These are phyloP conservation scores for Yarrowia galli DNA, from an alignment of 1,139 yeast genomes.

Conservation along the genomic window DNA sequence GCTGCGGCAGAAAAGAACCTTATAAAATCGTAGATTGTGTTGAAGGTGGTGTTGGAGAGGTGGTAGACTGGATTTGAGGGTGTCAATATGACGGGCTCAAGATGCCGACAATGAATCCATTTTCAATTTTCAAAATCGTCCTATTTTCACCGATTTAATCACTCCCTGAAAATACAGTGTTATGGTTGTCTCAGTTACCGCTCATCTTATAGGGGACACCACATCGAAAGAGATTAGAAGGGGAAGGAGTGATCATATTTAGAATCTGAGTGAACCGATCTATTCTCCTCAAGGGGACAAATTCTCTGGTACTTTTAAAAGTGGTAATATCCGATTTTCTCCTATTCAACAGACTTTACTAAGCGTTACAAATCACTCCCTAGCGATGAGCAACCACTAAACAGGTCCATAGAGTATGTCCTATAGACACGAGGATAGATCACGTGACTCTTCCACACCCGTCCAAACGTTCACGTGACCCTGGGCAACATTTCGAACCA, in stretches of 20 bases:
- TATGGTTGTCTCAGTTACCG: neutral
- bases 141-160: neutral
- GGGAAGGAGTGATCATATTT: neutral
- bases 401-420: no score
- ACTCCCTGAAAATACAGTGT: neutral
- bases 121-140: neutral
- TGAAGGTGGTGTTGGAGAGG: neutral
- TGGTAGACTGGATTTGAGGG: neutral
- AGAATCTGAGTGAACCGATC: neutral
- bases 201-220: neutral
- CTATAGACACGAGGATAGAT: neutral
- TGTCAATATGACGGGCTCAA: no score
- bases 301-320: neutral
- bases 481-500: neutral
- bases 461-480: neutral
- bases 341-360: no score
- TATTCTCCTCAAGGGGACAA: neutral
- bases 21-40: neutral
- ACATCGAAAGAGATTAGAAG: neutral
- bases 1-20: neutral
- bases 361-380: no score
- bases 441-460: neutral
- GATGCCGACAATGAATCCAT: fast-evolving
- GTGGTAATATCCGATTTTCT: neutral
- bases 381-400: no score